Evolutionary conservation across 2,329 filamentous ascomycete species (phyloP).

Genomic region (Xylaria multiplex): DNA sequence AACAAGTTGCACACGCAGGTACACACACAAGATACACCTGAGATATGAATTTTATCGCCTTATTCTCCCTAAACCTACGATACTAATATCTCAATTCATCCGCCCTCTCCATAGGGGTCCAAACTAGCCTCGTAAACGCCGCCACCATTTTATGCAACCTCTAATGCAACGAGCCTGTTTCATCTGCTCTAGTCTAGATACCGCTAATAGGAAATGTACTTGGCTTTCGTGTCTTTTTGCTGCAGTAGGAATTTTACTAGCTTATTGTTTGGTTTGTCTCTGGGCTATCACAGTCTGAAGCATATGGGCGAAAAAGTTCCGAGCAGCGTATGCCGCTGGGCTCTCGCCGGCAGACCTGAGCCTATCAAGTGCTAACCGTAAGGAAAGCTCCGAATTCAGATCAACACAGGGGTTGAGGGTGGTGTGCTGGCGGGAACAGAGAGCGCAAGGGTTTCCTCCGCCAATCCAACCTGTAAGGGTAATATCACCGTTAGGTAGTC

Average conservation of each 20-base stretch:
- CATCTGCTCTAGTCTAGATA: not conserved
- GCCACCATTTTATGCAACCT: not conserved
- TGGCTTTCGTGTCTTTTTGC: not conserved
- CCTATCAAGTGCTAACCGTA: slow-evolving; percentile 47
- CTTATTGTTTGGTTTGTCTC: slow-evolving; percentile 5
- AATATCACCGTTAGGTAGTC: slow-evolving; percentile 26
- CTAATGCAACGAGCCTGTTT: slow-evolving; percentile 1
- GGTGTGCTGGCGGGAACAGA: slow-evolving; percentile 38
- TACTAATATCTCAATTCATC: not conserved
- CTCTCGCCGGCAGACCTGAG: slow-evolving; percentile 37
- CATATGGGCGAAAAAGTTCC: slow-evolving; percentile 28
- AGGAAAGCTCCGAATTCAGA: slow-evolving; percentile 42
- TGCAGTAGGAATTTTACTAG: slow-evolving; percentile 2
- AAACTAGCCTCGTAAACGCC: not conserved
- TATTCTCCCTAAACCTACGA: slow-evolving; percentile 6
- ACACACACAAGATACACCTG: slow-evolving; percentile 34
- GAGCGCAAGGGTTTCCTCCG: slow-evolving; percentile 36
- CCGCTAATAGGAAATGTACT: not conserved
- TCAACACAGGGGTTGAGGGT: slow-evolving; percentile 39
- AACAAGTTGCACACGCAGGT: slow-evolving; percentile 36
- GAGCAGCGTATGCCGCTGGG: slow-evolving; percentile 14
- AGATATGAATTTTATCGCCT: slow-evolving; percentile 1
- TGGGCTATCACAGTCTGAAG: slow-evolving; percentile 34
- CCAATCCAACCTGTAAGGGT: slow-evolving; percentile 28
- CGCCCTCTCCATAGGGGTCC: not conserved